Evolutionary conservation across 345 rosid species (phyloP).

Genomic region (Aethionema arabicum): DNA sequence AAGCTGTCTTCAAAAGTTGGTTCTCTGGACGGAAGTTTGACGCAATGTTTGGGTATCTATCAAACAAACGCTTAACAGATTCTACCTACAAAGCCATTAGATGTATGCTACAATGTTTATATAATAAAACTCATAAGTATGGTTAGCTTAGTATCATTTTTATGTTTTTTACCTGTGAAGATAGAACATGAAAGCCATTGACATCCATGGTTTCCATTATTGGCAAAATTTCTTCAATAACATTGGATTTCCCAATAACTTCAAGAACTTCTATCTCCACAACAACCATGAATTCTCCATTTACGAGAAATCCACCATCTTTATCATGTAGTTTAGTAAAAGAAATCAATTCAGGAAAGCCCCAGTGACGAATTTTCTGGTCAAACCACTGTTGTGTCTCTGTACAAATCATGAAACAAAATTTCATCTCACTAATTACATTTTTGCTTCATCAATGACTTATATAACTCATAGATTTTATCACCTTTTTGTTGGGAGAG

Average conservation of each 20-base stretch:
- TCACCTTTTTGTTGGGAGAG: slow-evolving; percentile 55
- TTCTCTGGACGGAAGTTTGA: background rate
- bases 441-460: too few relatives aligned
- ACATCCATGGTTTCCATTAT: slow-evolving; percentile 2
- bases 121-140: too few relatives aligned
- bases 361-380: slow-evolving; percentile 76
- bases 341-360: slow-evolving; percentile 71
- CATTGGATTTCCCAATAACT: too few relatives aligned
- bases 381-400: slow-evolving; percentile 52
- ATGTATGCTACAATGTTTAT: background rate
- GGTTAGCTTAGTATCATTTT: background rate
- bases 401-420: too few relatives aligned
- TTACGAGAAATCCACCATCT: slow-evolving; percentile 54
- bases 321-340: slow-evolving; percentile 45
- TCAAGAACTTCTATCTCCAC: slow-evolving; percentile 48
- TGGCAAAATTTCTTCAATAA: background rate
- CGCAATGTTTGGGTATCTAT: slow-evolving; percentile 15
- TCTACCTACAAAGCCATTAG: background rate
- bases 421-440: too few relatives aligned
- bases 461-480: too few relatives aligned
- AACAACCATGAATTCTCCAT: slow-evolving; percentile 57
- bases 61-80: slow-evolving; percentile 5
- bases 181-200: slow-evolving; percentile 26
- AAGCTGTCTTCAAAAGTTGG: slow-evolving; percentile 8
- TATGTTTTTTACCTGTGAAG: slow-evolving; percentile 11